Evolutionary conservation across 768 basidiomycete species (phyloP).

Genomic region (Boletus sp.): DNA sequence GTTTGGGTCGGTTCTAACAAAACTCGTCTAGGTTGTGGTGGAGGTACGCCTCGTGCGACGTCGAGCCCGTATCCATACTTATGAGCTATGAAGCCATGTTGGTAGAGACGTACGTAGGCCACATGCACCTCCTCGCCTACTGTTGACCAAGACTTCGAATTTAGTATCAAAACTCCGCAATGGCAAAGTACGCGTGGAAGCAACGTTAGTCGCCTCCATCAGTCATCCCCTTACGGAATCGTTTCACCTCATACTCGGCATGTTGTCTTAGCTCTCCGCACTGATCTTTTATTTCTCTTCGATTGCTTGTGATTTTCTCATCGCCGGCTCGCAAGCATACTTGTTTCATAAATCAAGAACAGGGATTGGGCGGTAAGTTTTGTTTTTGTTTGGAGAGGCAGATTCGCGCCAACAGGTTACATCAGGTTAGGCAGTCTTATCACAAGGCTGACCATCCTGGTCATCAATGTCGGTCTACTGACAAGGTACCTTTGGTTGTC

Average conservation of each 20-base stretch:
- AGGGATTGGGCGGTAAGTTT: conserved; percentile 27
- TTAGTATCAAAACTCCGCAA: conserved; percentile 29
- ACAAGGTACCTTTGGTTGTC: conserved; percentile 28
- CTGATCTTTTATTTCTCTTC: conserved; percentile 34
- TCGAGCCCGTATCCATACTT: background rate
- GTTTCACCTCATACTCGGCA: background rate
- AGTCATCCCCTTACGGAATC: background rate
- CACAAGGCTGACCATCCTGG: conserved; percentile 32
- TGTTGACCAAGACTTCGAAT: background rate
- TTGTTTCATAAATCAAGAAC: conserved; percentile 32
- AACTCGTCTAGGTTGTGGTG: conserved; percentile 23
- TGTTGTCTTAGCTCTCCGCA: conserved; percentile 26
- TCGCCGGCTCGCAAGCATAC: conserved; percentile 35
- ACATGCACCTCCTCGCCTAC: background rate
- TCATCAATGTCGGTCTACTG: conserved; percentile 36
- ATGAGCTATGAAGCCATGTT: conserved; percentile 27
- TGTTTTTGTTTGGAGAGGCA: background rate
- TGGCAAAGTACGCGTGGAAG: conserved; percentile 34
- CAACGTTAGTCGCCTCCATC: conserved; percentile 23
- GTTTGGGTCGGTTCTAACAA: background rate
- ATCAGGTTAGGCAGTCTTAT: conserved; percentile 33
- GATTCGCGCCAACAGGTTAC: background rate
- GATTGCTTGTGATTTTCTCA: conserved; percentile 33
- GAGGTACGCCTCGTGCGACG: conserved; percentile 20
- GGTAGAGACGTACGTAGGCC: conserved; percentile 29